Conservation (phyloP, 495 filamentous ascomycete genomes). For the Sporormia fimetaria region DNA sequence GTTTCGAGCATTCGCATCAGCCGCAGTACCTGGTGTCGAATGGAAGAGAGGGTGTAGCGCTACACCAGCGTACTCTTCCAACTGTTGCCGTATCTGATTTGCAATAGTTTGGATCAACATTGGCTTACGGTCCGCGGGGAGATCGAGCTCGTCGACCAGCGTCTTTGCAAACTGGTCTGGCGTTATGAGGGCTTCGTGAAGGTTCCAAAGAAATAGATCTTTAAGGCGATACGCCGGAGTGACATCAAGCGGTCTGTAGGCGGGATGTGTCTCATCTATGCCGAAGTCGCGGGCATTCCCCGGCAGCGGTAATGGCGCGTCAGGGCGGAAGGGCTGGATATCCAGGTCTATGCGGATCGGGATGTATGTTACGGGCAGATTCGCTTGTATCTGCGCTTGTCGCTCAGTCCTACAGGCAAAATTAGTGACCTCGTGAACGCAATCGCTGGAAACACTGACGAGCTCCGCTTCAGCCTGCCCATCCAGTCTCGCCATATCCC, state of each 20-base stretch:
- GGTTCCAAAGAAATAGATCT: slow-evolving; percentile 93
- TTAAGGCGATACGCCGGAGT: slow-evolving; percentile 77
- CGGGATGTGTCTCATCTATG: slow-evolving; percentile 53
- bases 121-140: slow-evolving; percentile 53
- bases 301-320: slow-evolving; percentile 58
- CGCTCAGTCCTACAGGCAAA: slow-evolving; percentile 42
- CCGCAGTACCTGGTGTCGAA: slow-evolving; percentile 40
- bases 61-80: slow-evolving; percentile 93
- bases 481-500: slow-evolving; percentile 94
- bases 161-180: slow-evolving; percentile 85
- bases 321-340: slow-evolving; percentile 64
- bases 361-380: slow-evolving; percentile 78
- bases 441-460: slow-evolving; percentile 32
- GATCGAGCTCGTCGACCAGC: slow-evolving; percentile 90
- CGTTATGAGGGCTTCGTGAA: slow-evolving; percentile 87
- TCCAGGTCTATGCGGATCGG: slow-evolving; percentile 96
- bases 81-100: slow-evolving; percentile 82
- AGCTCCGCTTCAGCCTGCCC: slow-evolving; percentile 53
- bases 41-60: slow-evolving; percentile 88
- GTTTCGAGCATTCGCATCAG: slow-evolving; percentile 36
- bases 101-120: slow-evolving; percentile 66
- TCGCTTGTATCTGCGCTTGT: slow-evolving; percentile 71
- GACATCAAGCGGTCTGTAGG: slow-evolving; percentile 65
- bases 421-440: neutral
- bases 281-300: slow-evolving; percentile 48